Evolutionary conservation across 345 rosid species (phyloP), one percentile per base, ranked within the genome.

Genomic region (Bruguiera parviflora): DNA sequence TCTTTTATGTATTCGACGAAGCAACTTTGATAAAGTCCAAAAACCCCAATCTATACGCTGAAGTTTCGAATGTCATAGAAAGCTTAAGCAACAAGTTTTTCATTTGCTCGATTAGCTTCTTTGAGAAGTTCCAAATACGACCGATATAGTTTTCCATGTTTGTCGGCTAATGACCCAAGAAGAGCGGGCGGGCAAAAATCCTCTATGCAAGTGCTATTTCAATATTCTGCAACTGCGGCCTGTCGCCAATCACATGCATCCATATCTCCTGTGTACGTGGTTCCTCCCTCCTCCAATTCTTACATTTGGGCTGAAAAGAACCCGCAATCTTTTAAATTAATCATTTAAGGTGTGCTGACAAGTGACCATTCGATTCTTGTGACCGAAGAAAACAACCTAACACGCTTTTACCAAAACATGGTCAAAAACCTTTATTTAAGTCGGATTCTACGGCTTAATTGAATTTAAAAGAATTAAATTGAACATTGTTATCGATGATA

Each of bases 11-110:
- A 11, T 39, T 39, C 2, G 47, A 39, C 16, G 47, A 61, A 61
- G 1, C 15, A 37, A 61, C 47, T 20, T 55, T 5, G 43, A 55
- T 49, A n/a, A 71, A 63, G 35, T 31, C 19, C 56, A 19, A 53
- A 62, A 53, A 7, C 56, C 43, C 63, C 55, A 53, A 55, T 43
- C 63, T 5, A n/a, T 9, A 71, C 32, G 68, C 28, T 62, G 28
- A 55, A 55, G 63, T 32, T 22, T 11, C 2, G 16, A 16, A 57
- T 1, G 56, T 21, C 24, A 3, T 11, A 2, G 15, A 19, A 64
- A 71, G 37, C 75, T 71, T 71, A 29, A 19, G 33, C 8, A 58
- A 5, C 0, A 71, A 64, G 75, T 57, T 64, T 2, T 71, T 11
- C 6, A 8, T 21, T 53, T 27, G 66, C 66, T 8, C 0, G 8